Base-by-base conservation (phyloP, 345 rosid genomes). In the Stellera chamaejasme region DNA sequence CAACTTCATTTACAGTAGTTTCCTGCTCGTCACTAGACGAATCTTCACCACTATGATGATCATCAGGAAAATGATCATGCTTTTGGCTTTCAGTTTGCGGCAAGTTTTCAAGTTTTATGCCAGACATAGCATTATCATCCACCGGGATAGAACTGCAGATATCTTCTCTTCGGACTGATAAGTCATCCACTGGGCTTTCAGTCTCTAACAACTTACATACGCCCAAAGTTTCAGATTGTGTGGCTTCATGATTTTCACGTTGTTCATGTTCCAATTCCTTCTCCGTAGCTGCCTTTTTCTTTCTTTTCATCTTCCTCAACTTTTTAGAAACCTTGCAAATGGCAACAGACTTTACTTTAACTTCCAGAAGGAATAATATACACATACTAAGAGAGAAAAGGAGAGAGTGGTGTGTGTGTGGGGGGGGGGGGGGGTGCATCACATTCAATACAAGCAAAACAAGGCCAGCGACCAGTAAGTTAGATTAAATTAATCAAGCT, bases 321-420 rank as follows among this genome's bases (percentile, higher is more conserved):
- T 81, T 89, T 79, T 63, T 88, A 27, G 91, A 79, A 73, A 92
- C 99, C 99, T 92, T 72, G 48, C 60, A 56, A 42, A 75, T 45
- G 39, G 67, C 67, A 64, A 28, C 49, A 47, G 12, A 7, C 52
- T 69, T 58, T 58, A 52, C 62, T 50, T 19, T 52, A n/a, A 13
- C 27, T 59, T 45, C 54, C 14, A 49, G 28, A 13, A 49, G 27
- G 15, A 52, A 45, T 41, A 49, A 56, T 19, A 19, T 19, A 19
- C 23, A 19, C 23, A 19, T 19, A 19, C 23, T 19, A 0, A 62
- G 14, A 4, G 19, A 54, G 13, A 52, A 27, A 62, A 36, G 15
- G 45, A 27, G 28, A 13, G 42, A 55, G 14, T 2, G 15, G 23
- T 19, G 23, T 19, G 23, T 19, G 23, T 19, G 23, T 19, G 23